Evolutionary conservation across 352 stramenopile genomes (phyloP), one percentile per base, ranked within the genome.

Genomic region (Thraustochytrium sp.): DNA sequence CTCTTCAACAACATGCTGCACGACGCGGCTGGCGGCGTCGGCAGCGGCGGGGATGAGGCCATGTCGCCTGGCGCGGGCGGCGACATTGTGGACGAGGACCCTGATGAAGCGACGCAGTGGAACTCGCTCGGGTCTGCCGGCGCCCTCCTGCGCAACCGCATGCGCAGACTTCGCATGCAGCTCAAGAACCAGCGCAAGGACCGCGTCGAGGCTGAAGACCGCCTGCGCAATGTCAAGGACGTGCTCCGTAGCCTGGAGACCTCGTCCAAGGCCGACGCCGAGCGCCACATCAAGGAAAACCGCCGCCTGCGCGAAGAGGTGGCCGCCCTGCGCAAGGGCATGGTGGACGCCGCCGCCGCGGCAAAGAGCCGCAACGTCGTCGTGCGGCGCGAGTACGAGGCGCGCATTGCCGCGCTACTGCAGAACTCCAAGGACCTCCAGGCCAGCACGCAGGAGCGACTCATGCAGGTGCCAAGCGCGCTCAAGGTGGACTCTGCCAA

Each of bases 221-320:
- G 89, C 86, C 86, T 91, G 88, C 82, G 93, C 87, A 86, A 85
- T 89, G 84, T 88, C 90, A 89, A 92, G 90, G 36, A 23, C 8
- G 49, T 64, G 31, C 65, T 77, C 21, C 65, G 65, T 8, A n/a
- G 26, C 21, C 46, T 31, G 5, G 59, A 72, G 26, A 77, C 65
- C 8, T 64, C 42, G 8, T 36, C 26, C n/a, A 77, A 77, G 26
- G 42, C 2, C 42, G 53, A 80, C 9, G 42, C 29, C 9, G 68
- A 80, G 31, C 48, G 46, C 16, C 34, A 80, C 48, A 29, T 11
- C 11, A 64, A 65, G 26, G 68, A 80, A 44, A 31, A 29, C 8
- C 62, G 62, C 16, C 21, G 62, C 16, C n/a, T 72, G 21, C 59
- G 59, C 13, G 59, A 72, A 16, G 59, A 72, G 26, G 59, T 72